A percentile compares a stretch with the other conserved stretches of the same genome.
Conservation (phyloP, 1,139 yeast species). For the Nakaseomyces nivariensis region DNA sequence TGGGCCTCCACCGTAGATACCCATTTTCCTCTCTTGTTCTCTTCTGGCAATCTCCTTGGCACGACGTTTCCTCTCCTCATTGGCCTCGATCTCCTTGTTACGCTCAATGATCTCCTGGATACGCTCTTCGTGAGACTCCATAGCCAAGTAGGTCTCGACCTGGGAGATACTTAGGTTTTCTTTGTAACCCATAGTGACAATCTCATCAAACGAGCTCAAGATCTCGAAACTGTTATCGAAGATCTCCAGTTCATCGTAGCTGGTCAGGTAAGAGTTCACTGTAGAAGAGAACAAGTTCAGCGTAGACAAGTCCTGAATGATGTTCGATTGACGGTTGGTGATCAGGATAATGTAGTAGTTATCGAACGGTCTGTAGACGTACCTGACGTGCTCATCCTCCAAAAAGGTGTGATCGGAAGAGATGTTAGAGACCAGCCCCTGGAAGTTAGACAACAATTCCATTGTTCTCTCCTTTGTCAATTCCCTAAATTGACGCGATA, state of each 20-base stretch:
- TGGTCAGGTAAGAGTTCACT: slow-evolving; percentile 63
- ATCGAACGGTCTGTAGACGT: slow-evolving; percentile 92
- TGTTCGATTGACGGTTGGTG: slow-evolving; percentile 86
- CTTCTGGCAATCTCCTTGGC: slow-evolving; percentile 91
- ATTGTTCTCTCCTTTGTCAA: slow-evolving; percentile 79
- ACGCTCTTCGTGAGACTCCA: slow-evolving; percentile 98
- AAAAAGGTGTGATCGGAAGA: slow-evolving; percentile 87
- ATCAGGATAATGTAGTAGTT: slow-evolving; percentile 86
- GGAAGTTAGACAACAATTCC: slow-evolving; percentile 77
- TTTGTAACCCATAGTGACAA: slow-evolving; percentile 78
- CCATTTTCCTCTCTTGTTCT: slow-evolving; percentile 58
- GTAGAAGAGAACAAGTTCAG: slow-evolving; percentile 77
- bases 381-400: slow-evolving; percentile 87
- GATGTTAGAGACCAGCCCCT: slow-evolving; percentile 60
- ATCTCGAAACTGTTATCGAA: slow-evolving; percentile 81
- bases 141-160: slow-evolving; percentile 81
- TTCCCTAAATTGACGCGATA: slow-evolving; percentile 89
- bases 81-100: slow-evolving; percentile 93
- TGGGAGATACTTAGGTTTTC: slow-evolving; percentile 79
- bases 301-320: slow-evolving; percentile 89
- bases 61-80: slow-evolving; percentile 91
- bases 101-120: slow-evolving; percentile 96
- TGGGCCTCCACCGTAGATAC: slow-evolving; percentile 9
- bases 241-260: slow-evolving; percentile 75
- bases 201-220: slow-evolving; percentile 88